Base-by-base conservation (phyloP, 2,329 filamentous ascomycete species). In the Immersiporthe knoxdaviesiana region DNA sequence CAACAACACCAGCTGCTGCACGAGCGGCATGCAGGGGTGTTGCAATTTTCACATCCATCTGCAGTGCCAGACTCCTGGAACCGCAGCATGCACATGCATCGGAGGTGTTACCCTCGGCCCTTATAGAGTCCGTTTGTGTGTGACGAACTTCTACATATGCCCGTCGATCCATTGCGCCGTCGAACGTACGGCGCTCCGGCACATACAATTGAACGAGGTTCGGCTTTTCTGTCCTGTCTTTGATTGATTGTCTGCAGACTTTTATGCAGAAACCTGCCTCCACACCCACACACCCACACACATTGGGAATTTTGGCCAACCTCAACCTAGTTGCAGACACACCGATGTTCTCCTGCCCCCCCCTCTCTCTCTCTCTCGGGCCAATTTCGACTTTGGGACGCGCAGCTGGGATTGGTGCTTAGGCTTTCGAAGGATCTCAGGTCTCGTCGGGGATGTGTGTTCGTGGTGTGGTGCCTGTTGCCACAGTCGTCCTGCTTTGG, bases 51-150 rank as follows among this genome's bases (percentile, higher is more conserved):
- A 61, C 68, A 68, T 52, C 37, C 60, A 39, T 27, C 63, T 70
- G 68, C 65, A n/a, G 68, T 65, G 68, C 65, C 65, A 52, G 59
- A 68, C 39, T 65, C 61, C 68, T 70, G 68, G 65, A 65, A 61
- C 65, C 56, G 68, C 68, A 68, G 65, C 58, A 64, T 67, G 39
- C 58, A 41, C 44, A 41, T 37, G 65, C 63, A 63, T 61, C 61
- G 63, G 59, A 50, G 10, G 32, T 32, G 56, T 59, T 59, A 4
- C 56, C 32, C 56, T 59, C 56, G 56, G 56, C 56, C 56, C 18
- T 27, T 64, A 64, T 8, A 64, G 44, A 50, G 24, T 32, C 47
- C 63, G 50, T 58, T 21, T n/a, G n/a, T n/a, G 8, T 47, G 44
- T 47, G 44, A 47, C 44, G 21, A 11, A 47, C 21, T n/a, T 10